Evolutionary conservation across 1,284 basidiomycete genomes (phyloP).

Genomic region (Volvariella volvacea): DNA sequence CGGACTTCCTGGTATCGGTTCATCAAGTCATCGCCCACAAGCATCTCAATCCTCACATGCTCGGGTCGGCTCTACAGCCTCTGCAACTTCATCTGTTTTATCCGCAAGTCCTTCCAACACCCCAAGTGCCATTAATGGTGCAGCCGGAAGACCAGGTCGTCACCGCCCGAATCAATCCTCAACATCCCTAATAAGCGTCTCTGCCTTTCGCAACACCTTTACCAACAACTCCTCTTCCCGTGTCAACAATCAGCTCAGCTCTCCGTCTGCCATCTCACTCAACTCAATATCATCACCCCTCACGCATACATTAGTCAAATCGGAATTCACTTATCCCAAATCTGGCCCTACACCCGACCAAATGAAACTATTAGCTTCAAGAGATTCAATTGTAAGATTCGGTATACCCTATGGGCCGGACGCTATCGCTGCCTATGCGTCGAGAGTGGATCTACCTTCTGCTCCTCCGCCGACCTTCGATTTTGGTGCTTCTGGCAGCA

Average conservation of each 20-base stretch:
- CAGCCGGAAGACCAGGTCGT: constrained; percentile 8
- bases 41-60: neutral
- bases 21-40: neutral
- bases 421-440: constrained; percentile 36
- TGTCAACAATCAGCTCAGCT: constrained; percentile 28
- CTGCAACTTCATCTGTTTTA: too few species aligned
- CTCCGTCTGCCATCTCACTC: constrained; percentile 41
- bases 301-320: constrained; percentile 41
- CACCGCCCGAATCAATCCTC: constrained; percentile 21
- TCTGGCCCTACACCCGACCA: constrained; percentile 47
- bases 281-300: constrained; percentile 47
- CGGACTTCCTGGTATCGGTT: too few species aligned
- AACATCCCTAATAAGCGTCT: constrained; percentile 19
- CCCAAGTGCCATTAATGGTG: too few species aligned
- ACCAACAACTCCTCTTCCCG: constrained; percentile 32
- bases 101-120: too few species aligned
- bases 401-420: constrained; percentile 47
- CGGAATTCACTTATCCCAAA: constrained; percentile 45
- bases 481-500: constrained; percentile 11
- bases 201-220: constrained; percentile 32
- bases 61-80: neutral
- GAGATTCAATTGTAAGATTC: constrained; percentile 40
- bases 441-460: constrained; percentile 24
- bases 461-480: constrained; percentile 34
- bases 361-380: constrained; percentile 40